Percentiles rank a stretch among this genome's conserved stretches.
Evolutionary conservation across 257 asterid species (phyloP).

Genomic region (Anisodus tanguticus): DNA sequence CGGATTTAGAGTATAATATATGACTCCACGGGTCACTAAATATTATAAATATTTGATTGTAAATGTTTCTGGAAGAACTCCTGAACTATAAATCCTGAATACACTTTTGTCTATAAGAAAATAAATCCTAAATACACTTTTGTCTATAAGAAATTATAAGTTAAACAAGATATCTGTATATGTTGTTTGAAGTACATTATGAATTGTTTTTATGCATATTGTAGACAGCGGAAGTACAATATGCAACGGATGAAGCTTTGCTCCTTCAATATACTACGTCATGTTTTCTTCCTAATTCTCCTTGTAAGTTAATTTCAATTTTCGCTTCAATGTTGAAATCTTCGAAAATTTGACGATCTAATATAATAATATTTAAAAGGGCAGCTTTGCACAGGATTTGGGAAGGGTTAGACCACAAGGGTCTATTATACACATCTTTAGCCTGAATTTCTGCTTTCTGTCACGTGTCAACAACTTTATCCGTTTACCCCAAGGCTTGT

Average conservation of each 20-base stretch:
- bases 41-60: neutral
- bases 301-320: constrained; percentile 28
- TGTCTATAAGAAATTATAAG: neutral
- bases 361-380: too few species aligned
- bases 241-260: constrained; percentile 26
- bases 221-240: neutral
- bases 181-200: neutral
- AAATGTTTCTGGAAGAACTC: too few species aligned
- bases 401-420: too few species aligned
- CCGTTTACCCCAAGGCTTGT: too few species aligned
- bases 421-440: too few species aligned
- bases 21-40: neutral
- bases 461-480: too few species aligned
- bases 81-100: neutral
- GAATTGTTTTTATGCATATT: neutral
- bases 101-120: too few species aligned
- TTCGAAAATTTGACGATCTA: neutral
- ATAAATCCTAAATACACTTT: too few species aligned
- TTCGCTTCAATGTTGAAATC: neutral
- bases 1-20: too few species aligned
- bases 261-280: constrained; percentile 1
- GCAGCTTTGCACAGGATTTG: too few species aligned
- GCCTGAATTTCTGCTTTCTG: too few species aligned
- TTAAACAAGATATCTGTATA: neutral
- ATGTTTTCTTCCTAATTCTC: constrained; percentile 32